Base-by-base conservation (phyloP, 192 early-diverging fungal species). In the Dimargaris xerosporica region DNA sequence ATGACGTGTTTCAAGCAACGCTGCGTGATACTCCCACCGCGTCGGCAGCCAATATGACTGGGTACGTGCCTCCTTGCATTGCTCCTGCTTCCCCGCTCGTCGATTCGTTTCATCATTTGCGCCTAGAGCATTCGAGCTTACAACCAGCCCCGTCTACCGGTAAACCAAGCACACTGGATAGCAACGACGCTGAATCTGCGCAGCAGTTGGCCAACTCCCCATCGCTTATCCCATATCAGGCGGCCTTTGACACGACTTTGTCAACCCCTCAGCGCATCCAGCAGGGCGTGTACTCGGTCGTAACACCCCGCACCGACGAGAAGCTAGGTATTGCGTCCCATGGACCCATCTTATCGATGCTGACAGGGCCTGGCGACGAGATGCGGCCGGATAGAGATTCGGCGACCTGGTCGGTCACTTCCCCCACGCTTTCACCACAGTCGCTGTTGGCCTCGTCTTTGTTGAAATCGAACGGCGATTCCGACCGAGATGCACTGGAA, bases 201-300 rank as follows among this genome's bases (percentile, higher is more conserved):
- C 15, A 55, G 54, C n/a, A 21, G 10, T 55, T 55, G 54, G 23
- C 23, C 23, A 17, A 26, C 28, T 17, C 54, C 54, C 2, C 16
- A 28, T 26, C 21, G 21, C 21, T 10, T 26, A 23, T 55, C 4
- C 10, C n/a, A 21, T 10, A 21, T 55, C 23, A 29, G 5, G 23
- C 21, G 23, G 23, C 29, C 15, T 26, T 16, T 3, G 54, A 21
- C 15, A 26, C n/a, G n/a, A 17, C 28, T 26, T 39, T 59, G 41
- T 28, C 31, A 17, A 59, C 56, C 31, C 56, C 56, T 19, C 56
- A 59, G 34, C 12, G 29, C 16, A 59, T 59, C 17, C 29, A 59
- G 41, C 13, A 13, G 2, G 56, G 56, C 30, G 56, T 59, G 16
- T 59, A 59, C 56, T 59, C 19, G 17, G 56, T 17, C 16, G 9